Evolutionary conservation across 1,284 basidiomycete genomes (phyloP), one percentile per base, ranked within the genome.

Genomic region (Salmacisia buchloeana): DNA sequence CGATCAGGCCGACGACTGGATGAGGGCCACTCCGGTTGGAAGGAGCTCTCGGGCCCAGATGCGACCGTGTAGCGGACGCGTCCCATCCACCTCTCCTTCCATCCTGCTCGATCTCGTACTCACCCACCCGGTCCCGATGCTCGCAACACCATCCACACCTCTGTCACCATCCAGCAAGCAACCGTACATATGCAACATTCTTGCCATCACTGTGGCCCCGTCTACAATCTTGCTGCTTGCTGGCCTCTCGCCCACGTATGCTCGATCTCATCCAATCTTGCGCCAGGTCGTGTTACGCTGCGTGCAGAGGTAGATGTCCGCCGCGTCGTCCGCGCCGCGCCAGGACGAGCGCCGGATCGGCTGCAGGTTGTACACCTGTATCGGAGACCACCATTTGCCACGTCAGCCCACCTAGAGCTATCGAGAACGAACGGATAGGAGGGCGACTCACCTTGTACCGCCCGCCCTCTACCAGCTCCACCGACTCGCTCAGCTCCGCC

Each of bases 221-320:
- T n/a, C n/a, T n/a, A n/a, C n/a, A n/a, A n/a, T n/a, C n/a, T n/a
- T n/a, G n/a, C n/a, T n/a, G n/a, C n/a, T n/a, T n/a, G n/a, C n/a
- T n/a, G n/a, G n/a, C n/a, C n/a, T n/a, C n/a, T n/a, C n/a, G n/a
- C n/a, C n/a, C n/a, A n/a, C n/a, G n/a, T n/a, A n/a, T n/a, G n/a
- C n/a, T n/a, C n/a, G n/a, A n/a, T 38, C 15, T 43, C 41, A 43
- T 15, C 15, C 41, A 21, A 43, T 21, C 41, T 43, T 43, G 18
- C 23, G 27, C 87, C 88, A 89, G 65, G 84, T 82, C 21, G 88
- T 85, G 66, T 86, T 83, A 39, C 84, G 81, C 60, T 84, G 82
- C 3, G 88, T 88, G 69, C 84, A 83, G 57, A 91, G 80, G 75
- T 85, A 89, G 6, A 90, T 83, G 70, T 88, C 86, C 3, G 78